These are phyloP conservation scores for Ichthyophthirius multifiliis DNA, from an alignment of 169 alveolate species.

Conservation along the genomic window DNA sequence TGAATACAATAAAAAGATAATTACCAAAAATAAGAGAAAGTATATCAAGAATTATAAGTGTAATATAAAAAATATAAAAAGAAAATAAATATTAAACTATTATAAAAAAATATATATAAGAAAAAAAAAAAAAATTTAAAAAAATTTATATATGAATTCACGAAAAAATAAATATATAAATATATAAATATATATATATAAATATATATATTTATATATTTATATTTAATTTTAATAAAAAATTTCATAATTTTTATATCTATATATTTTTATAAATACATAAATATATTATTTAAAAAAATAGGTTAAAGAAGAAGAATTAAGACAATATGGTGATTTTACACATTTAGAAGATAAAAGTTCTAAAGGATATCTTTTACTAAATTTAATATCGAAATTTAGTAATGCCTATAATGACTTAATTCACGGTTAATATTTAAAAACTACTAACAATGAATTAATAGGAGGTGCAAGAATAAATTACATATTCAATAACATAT, in stretches of 20 bases:
- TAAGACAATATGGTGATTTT: constrained; percentile 72
- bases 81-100: neutral
- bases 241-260: too few species aligned
- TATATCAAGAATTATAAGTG: constrained; percentile 69
- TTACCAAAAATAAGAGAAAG: constrained; percentile 88
- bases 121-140: too few species aligned
- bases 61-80: neutral
- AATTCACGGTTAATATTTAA: constrained; percentile 28
- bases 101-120: too few species aligned
- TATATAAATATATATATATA: too few species aligned
- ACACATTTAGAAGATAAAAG: constrained; percentile 47
- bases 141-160: too few species aligned
- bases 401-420: constrained; percentile 23
- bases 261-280: too few species aligned
- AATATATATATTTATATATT: too few species aligned
- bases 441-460: constrained; percentile 52
- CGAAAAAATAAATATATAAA: too few species aligned
- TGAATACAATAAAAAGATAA: constrained; percentile 87
- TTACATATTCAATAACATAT: constrained; percentile 89
- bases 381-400: constrained; percentile 23
- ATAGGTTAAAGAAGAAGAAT: constrained; percentile 83
- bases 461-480: constrained; percentile 93
- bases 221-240: too few species aligned
- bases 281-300: neutral
- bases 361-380: constrained; percentile 1